Evolutionary conservation across 1,284 basidiomycete genomes (phyloP).

Genomic region (Rhizopogon parksii): DNA sequence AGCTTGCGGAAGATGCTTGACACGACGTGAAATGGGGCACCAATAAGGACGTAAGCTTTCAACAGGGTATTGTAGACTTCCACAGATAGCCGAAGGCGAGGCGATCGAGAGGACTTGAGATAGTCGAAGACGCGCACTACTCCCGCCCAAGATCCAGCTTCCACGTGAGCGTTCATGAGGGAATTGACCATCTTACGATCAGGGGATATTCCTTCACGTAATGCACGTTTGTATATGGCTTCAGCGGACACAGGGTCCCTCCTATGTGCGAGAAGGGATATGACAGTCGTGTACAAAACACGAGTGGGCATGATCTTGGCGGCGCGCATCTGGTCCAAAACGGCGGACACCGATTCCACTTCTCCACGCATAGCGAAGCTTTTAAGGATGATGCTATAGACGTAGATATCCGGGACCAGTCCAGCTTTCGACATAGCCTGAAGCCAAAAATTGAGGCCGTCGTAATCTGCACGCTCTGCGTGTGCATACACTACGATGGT

Average conservation of each 20-base stretch:
- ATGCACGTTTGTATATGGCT: conserved; percentile 58
- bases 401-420: conserved; percentile 43
- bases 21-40: conserved; percentile 69
- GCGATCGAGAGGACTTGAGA: conserved; percentile 37
- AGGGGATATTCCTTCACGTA: conserved; percentile 55
- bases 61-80: conserved; percentile 74
- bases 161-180: conserved; percentile 81
- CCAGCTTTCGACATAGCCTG: conserved; percentile 44
- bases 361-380: conserved; percentile 56
- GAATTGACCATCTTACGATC: conserved; percentile 61
- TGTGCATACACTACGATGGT: conserved; percentile 52
- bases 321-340: conserved; percentile 61
- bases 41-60: conserved; percentile 80
- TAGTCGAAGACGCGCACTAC: conserved; percentile 72
- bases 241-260: conserved; percentile 67
- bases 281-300: conserved; percentile 63
- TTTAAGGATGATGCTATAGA: conserved; percentile 60
- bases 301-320: conserved; percentile 43
- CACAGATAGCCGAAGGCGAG: conserved; percentile 39
- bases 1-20: conserved; percentile 60
- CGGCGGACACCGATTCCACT: conserved; percentile 43
- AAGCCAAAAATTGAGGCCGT: conserved; percentile 53
- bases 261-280: conserved; percentile 61
- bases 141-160: conserved; percentile 73
- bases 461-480: conserved; percentile 42